Evolutionary conservation across 805 yeast genomes (phyloP), one percentile per base, ranked within the genome.

Genomic region (Candida saitoana): DNA sequence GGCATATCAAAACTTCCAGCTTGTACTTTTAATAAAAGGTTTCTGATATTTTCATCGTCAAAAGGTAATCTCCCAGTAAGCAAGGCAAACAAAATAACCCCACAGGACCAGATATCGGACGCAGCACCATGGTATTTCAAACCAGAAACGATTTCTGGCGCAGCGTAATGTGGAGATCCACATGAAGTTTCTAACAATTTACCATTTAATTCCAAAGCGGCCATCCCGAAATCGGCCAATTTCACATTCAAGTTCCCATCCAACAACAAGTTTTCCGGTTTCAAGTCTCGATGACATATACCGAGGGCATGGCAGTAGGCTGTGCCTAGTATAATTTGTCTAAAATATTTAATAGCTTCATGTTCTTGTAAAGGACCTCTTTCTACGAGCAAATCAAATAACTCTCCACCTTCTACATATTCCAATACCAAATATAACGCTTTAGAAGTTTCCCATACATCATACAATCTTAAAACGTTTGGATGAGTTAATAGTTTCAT

Each of bases 361-460:
- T 62, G 59, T 62, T 86, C 93, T 22, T 78, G 75, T 36, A 86
- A 62, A 18, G 84, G 83, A 4, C 91, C 93, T 48, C 77, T 75
- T 50, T 75, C 78, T 4, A 85, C 88, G 42, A 86, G 65, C 47
- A 81, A 73, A 54, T 86, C 93, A 51, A 86, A 86, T 41, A 86
- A 65, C 61, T 86, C 95, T 45, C 95, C 95, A n/a, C 93, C 91
- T 60, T 86, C 90, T 24, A 86, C 91, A 58, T 84, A 86, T 57
- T 86, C 95, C 39, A 86, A 65, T 12, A 86, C 88, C 49, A 86
- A 61, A 54, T 82, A 86, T 43, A 93, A 71, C 46, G 91, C 96
- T 56, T 87, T 88, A 50, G 88, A 83, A 50, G 95, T 91, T 63
- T 93, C 99, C 98, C 98, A 93, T 18, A 93, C 99, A 58, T 93